Percentiles rank a stretch among this genome's conserved stretches.
phyloP scores from a whole-genome alignment of 2,329 filamentous ascomycete genomes.

The Nakataea oryzae region DNA sequence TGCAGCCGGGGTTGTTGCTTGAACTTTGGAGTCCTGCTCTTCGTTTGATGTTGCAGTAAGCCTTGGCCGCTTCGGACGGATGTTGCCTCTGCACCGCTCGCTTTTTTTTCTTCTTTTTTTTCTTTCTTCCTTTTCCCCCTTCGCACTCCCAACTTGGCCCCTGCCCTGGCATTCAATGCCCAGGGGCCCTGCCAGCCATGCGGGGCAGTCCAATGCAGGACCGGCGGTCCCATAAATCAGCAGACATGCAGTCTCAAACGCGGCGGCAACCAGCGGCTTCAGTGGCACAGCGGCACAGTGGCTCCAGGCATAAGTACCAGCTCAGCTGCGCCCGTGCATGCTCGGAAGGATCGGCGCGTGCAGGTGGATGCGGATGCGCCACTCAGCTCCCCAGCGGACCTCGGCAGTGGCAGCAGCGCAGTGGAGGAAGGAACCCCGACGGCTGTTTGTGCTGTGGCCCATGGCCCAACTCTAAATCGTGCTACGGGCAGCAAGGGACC shows the following conservation, averaged over 20 bases:
- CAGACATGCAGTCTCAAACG: neutral
- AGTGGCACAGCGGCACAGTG: too few relatives aligned
- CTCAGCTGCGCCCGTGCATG: too few relatives aligned
- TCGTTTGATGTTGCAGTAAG: neutral
- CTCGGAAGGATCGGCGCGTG: too few relatives aligned
- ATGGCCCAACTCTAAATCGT: neutral
- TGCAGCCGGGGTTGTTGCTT: neutral
- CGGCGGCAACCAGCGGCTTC: neutral
- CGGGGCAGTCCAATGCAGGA: neutral
- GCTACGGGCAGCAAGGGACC: neutral
- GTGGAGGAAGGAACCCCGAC: neutral
- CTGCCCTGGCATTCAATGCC: too few relatives aligned
- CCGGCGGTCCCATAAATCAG: neutral
- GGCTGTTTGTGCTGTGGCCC: neutral
- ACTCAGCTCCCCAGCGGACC: too few relatives aligned
- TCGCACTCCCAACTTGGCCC: too few relatives aligned
- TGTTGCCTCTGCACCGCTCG: too few relatives aligned
- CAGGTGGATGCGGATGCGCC: too few relatives aligned
- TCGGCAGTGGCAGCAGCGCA: neutral
- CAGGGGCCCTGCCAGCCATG: neutral
- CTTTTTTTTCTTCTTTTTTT: neutral
- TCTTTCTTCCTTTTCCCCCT: neutral
- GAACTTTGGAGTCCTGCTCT: neutral
- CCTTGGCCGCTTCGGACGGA: too few relatives aligned
- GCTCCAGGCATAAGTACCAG: too few relatives aligned